Evolutionary conservation across 306 rosid species (phyloP).

Genomic region (Cucumis hystrix): DNA sequence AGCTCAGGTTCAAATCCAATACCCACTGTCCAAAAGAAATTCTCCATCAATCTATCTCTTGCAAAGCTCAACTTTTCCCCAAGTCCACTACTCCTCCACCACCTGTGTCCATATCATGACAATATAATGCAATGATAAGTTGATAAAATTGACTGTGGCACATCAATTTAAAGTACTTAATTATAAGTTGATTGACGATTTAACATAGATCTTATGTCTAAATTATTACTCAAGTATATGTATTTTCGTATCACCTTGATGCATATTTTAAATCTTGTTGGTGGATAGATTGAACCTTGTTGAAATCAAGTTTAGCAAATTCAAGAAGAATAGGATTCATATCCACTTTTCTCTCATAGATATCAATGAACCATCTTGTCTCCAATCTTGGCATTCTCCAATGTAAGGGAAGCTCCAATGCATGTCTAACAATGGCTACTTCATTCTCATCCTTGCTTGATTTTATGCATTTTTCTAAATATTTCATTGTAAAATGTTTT

Average conservation of each 20-base stretch:
- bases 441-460: neutral
- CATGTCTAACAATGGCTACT: neutral
- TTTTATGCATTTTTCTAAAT: neutral
- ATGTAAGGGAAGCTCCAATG: constrained; percentile 5
- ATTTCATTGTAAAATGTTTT: neutral
- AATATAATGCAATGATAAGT: neutral
- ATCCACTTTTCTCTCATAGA: neutral
- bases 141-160: no score
- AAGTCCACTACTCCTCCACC: neutral
- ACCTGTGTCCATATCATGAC: neutral
- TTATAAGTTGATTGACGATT: no score
- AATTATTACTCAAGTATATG: no score
- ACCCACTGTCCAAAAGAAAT: constrained; percentile 11
- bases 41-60: neutral
- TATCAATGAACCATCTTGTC: constrained; percentile 13
- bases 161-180: no score
- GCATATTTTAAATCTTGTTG: neutral
- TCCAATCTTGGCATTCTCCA: neutral
- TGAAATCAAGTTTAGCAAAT: constrained; percentile 7
- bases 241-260: neutral
- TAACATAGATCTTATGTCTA: no score
- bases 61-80: neutral
- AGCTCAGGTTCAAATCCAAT: neutral
- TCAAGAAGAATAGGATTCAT: neutral
- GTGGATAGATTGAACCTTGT: neutral